Conservation (phyloP, 2,329 filamentous ascomycete species). For the Sarocladium strictum region DNA sequence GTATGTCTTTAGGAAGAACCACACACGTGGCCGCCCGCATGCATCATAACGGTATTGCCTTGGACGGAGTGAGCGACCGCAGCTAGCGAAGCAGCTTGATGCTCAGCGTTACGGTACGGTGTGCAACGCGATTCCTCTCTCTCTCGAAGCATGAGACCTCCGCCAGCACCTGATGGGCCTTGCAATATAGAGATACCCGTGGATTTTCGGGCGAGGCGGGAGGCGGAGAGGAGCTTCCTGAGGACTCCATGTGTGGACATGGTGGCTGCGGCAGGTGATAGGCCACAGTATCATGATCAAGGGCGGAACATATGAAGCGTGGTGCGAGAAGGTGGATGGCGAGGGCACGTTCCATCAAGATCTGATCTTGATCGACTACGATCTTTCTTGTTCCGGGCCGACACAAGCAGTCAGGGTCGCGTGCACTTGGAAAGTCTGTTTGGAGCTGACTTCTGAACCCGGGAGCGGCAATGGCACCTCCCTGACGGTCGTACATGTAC, state of each 20-base stretch:
- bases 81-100: neutral
- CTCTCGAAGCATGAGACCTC: neutral
- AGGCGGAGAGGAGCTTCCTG: neutral
- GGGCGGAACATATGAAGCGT: too few species aligned
- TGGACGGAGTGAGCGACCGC: neutral
- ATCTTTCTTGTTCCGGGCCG: slow-evolving; percentile 2
- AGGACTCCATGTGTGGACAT: neutral
- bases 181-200: neutral
- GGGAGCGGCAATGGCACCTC: too few species aligned
- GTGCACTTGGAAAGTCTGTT: too few species aligned
- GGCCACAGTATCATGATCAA: too few species aligned
- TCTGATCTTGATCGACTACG: slow-evolving; percentile 6
- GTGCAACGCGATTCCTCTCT: neutral
- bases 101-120: neutral
- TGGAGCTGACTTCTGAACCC: too few species aligned
- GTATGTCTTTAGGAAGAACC: neutral
- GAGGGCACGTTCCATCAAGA: neutral
- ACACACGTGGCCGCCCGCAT: neutral
- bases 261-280: neutral
- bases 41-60: neutral
- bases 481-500: neutral
- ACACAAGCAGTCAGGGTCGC: too few species aligned
- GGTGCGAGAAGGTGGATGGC: neutral
- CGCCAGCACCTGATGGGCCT: neutral
- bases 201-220: neutral